Evolutionary conservation across 257 asterid genomes (phyloP).

Genomic region (Rehmannia glutinosa): DNA sequence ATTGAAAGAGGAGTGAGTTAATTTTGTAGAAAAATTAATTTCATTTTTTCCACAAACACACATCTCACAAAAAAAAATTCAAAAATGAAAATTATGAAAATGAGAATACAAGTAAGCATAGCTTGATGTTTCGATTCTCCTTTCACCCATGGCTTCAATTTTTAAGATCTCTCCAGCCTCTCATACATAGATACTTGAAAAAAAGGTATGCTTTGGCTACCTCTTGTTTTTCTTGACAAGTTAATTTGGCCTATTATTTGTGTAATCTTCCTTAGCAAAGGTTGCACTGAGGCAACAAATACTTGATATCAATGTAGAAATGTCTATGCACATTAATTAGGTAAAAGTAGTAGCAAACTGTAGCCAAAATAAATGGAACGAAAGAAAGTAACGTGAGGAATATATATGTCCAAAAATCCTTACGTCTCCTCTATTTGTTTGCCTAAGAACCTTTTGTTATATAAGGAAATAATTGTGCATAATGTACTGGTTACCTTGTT

Average conservation of each 20-base stretch:
- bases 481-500: not conserved
- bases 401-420: not conserved
- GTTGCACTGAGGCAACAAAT: not conserved
- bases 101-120: too few species aligned
- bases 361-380: not conserved
- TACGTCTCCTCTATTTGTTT: not conserved
- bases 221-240: not conserved
- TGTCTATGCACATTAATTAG: not conserved
- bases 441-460: not conserved
- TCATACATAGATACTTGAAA: not conserved
- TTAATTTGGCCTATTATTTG: slow-evolving; percentile 10
- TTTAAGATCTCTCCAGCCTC: not conserved
- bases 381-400: not conserved
- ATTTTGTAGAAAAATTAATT: too few species aligned
- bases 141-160: not conserved
- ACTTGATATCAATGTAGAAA: not conserved
- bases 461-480: not conserved
- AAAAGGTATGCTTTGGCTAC: not conserved
- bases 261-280: not conserved
- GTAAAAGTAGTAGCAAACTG: not conserved
- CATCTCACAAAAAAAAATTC: too few species aligned
- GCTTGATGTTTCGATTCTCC: not conserved
- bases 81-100: not conserved
- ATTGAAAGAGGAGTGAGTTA: too few species aligned
- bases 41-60: too few species aligned